These are phyloP conservation scores for Terana coerulea DNA, from an alignment of 768 basidiomycete genomes.

Conservation along the genomic window DNA sequence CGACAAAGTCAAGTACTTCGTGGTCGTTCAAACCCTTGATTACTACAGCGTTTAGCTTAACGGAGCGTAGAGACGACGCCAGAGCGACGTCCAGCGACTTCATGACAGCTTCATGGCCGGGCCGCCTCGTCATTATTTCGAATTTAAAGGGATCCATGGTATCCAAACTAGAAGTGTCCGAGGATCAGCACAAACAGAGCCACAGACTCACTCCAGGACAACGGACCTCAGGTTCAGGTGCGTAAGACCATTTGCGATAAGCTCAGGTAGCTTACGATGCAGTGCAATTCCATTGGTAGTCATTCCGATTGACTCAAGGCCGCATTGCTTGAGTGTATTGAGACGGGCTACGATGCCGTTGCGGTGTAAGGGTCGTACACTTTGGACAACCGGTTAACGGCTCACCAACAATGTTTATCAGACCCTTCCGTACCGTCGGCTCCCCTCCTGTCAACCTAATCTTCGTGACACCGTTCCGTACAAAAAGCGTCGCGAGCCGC, in stretches of 20 bases:
- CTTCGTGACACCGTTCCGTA: slow-evolving; percentile 79
- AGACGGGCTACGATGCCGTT: slow-evolving; percentile 45
- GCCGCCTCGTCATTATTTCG: slow-evolving; percentile 79
- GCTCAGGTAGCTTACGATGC: slow-evolving; percentile 63
- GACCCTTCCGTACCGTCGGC: slow-evolving; percentile 77
- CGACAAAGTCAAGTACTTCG: slow-evolving; percentile 78
- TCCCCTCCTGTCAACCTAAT: slow-evolving; percentile 88
- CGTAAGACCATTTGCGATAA: slow-evolving; percentile 70
- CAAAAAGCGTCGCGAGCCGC: slow-evolving; percentile 72
- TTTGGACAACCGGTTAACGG: neutral
- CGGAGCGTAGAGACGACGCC: slow-evolving; percentile 44
- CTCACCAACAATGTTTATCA: slow-evolving; percentile 64
- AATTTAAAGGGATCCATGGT: slow-evolving; percentile 86
- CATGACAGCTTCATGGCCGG: slow-evolving; percentile 74
- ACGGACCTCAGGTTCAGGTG: slow-evolving; percentile 53
- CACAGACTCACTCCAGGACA: slow-evolving; percentile 49
- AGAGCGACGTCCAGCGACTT: slow-evolving; percentile 64
- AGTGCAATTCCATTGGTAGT: slow-evolving; percentile 81
- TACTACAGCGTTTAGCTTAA: slow-evolving; percentile 85
- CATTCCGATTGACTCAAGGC: slow-evolving; percentile 77
- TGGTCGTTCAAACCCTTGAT: slow-evolving; percentile 77
- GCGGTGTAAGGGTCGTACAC: neutral
- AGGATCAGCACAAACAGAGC: neutral
- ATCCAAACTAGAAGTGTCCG: slow-evolving; percentile 52
- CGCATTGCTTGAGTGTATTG: slow-evolving; percentile 53